Evolutionary conservation across 805 yeast species (phyloP).

Genomic region (Kuraishia cidri): DNA sequence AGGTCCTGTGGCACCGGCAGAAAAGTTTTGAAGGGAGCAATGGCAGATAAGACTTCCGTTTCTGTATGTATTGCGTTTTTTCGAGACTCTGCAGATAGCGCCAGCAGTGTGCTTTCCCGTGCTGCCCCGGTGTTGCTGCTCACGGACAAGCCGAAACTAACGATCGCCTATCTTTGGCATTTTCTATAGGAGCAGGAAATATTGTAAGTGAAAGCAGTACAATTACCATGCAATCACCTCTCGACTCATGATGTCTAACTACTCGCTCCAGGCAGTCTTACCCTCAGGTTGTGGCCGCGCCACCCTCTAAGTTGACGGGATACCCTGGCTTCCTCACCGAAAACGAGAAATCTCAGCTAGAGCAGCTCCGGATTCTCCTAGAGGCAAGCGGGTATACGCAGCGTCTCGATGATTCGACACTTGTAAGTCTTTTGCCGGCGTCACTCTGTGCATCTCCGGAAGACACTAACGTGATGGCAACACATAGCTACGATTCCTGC

Average conservation of each 20-base stretch:
- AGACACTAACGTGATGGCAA: neutral
- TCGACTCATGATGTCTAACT: neutral
- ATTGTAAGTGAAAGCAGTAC: slow-evolving; percentile 10
- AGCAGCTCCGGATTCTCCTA: slow-evolving; percentile 48
- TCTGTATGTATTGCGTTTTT: too few species aligned
- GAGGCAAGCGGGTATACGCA: slow-evolving; percentile 58
- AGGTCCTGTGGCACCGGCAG: too few species aligned
- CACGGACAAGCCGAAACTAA: too few species aligned
- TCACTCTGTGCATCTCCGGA: neutral
- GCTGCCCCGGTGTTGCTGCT: too few species aligned
- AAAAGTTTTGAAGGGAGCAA: too few species aligned
- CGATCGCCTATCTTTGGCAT: too few species aligned
- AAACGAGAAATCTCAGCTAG: slow-evolving; percentile 54
- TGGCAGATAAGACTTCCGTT: too few species aligned
- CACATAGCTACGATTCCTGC: slow-evolving; percentile 61
- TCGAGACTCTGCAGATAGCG: too few species aligned
- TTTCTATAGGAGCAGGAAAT: slow-evolving; percentile 10
- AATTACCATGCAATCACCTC: too few species aligned
- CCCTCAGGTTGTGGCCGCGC: slow-evolving; percentile 62
- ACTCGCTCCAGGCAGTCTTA: slow-evolving; percentile 36
- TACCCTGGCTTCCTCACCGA: slow-evolving; percentile 73
- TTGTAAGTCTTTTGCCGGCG: slow-evolving; percentile 30
- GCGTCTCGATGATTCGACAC: slow-evolving; percentile 81
- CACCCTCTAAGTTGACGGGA: slow-evolving; percentile 49
- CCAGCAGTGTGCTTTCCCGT: too few species aligned